Percentiles rank a stretch among this genome's conserved stretches.
Conservation (phyloP, 2,329 filamentous ascomycete genomes). For the Ascochyta clinopodiicola region DNA sequence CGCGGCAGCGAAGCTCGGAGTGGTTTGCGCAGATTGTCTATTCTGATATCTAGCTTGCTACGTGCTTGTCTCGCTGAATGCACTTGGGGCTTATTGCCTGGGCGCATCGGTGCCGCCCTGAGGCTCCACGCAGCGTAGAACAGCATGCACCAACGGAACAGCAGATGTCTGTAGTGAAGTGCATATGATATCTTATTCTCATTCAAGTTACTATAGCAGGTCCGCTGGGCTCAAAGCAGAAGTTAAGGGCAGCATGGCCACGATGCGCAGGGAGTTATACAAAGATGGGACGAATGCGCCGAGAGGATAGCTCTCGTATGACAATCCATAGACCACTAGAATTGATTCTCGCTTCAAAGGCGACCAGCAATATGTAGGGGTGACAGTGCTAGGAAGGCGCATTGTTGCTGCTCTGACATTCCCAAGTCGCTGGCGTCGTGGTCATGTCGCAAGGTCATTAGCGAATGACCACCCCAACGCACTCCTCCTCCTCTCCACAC, state of each 20-base stretch:
- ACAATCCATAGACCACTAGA: conserved; percentile 11
- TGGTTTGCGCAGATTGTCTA: conserved; percentile 24
- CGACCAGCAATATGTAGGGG: conserved; percentile 26
- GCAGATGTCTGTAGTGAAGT: not conserved
- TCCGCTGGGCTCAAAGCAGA: conserved; percentile 6
- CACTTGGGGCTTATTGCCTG: conserved; percentile 29
- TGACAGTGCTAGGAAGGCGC: conserved; percentile 26
- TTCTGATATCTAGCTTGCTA: conserved; percentile 22
- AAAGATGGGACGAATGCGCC: conserved; percentile 25
- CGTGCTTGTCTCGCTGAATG: conserved; percentile 36
- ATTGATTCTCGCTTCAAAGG: conserved; percentile 23
- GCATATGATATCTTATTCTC: not conserved
- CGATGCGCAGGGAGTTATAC: conserved; percentile 13
- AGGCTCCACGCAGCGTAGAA: conserved; percentile 25
- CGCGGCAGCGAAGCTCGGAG: conserved; percentile 27
- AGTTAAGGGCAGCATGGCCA: not conserved
- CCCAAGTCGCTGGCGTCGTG: conserved; percentile 37
- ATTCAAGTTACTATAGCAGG: not conserved
- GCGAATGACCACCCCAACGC: conserved; percentile 29
- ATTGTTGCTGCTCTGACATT: conserved; percentile 33
- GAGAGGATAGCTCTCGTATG: conserved; percentile 4
- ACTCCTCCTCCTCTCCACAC: conserved; percentile 34
- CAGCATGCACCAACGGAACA: not conserved
- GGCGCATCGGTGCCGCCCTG: conserved; percentile 41
- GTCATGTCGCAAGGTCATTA: conserved; percentile 27